Evolutionary conservation across 441 rosid species (phyloP), one percentile per base, ranked within the genome.

Genomic region (Flueggea neowawraea): DNA sequence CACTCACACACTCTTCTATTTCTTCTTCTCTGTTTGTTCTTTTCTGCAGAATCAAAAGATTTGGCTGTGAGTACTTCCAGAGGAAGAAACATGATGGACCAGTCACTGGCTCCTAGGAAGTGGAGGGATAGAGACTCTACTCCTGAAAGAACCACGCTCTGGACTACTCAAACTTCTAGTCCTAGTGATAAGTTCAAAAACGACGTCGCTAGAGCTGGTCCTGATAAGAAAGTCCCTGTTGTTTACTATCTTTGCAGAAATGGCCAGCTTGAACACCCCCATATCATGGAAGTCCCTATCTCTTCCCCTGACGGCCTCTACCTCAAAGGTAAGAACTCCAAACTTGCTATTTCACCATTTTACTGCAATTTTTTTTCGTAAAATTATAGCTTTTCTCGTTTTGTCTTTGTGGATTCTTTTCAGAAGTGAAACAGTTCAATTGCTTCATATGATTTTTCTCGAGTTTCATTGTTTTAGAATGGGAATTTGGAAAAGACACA

Each of bases 251-350:
- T 95, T 49, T 84, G 82, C 64, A 80, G 90, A 73, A 95, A 91
- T 66, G 91, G 92, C 41, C 96, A 89, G 73, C 97, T 95, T 15
- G 97, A 95, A 68, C 99, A 95, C 65, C 99, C 99, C 60, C 99
- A 91, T 76, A 87, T 89, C 86, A 95, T 95, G 66, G 94, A 91
- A 54, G 95, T 91, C 64, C 78, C 80, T 13, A 64, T 88, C 64
- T 79, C 97, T 52, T 83, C 97, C 5, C 73, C 86, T 1, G 68
- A 85, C 12, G 96, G 99, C 44, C 93, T 94, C 71, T 81, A 77
- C 74, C 78, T 94, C 53, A 83, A 81, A 80, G 99, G 99, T 94
- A 77, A 68, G 71, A 72, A 55, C n/a, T 12, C 10, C n/a, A 14
- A 16, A 16, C 54, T 12, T 16, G 10, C 10, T n/a, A n/a, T n/a